phyloP scores from a whole-genome alignment of 2,329 filamentous ascomycete genomes.

The Neopestalotiopsis rosae region DNA sequence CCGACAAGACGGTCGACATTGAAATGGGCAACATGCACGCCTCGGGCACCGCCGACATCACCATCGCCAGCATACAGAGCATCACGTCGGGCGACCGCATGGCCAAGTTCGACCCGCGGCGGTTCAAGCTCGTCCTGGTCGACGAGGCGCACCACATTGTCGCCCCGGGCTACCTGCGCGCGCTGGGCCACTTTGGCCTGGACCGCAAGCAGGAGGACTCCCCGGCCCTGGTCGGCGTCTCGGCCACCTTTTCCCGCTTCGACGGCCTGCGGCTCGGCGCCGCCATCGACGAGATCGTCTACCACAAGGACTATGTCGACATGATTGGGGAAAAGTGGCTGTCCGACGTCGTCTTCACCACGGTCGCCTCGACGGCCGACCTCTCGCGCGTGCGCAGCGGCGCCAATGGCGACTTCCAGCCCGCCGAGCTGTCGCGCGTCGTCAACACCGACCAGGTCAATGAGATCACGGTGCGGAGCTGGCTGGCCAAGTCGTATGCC shows the following conservation, averaged over 20 bases:
- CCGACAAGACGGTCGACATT: constrained; percentile 80
- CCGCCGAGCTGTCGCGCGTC: constrained; percentile 75
- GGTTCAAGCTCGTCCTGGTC: constrained; percentile 90
- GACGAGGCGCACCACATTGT: constrained; percentile 98
- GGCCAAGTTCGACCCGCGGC: constrained; percentile 77
- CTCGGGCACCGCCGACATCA: constrained; percentile 86
- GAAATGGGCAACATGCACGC: constrained; percentile 86
- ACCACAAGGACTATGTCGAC: constrained; percentile 77
- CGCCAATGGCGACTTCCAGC: constrained; percentile 78
- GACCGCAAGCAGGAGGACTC: constrained; percentile 50
- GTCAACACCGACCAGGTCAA: constrained; percentile 87
- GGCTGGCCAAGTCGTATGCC: constrained; percentile 73
- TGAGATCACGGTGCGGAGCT: constrained; percentile 82
- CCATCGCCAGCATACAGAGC: constrained; percentile 87
- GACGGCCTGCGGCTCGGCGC: constrained; percentile 83
- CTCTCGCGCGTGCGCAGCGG: constrained; percentile 71
- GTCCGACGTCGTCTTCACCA: constrained; percentile 91
- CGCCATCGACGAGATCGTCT: constrained; percentile 94
- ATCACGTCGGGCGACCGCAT: constrained; percentile 79
- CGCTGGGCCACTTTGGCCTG: constrained; percentile 80
- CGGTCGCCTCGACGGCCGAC: constrained; percentile 82
- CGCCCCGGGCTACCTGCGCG: constrained; percentile 76
- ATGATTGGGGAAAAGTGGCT: constrained; percentile 86
- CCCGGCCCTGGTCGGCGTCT: constrained; percentile 85
- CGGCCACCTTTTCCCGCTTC: constrained; percentile 78